These are phyloP conservation scores for Oldenlandia corymbosa DNA, from an alignment of 257 asterid genomes.

Conservation along the genomic window DNA sequence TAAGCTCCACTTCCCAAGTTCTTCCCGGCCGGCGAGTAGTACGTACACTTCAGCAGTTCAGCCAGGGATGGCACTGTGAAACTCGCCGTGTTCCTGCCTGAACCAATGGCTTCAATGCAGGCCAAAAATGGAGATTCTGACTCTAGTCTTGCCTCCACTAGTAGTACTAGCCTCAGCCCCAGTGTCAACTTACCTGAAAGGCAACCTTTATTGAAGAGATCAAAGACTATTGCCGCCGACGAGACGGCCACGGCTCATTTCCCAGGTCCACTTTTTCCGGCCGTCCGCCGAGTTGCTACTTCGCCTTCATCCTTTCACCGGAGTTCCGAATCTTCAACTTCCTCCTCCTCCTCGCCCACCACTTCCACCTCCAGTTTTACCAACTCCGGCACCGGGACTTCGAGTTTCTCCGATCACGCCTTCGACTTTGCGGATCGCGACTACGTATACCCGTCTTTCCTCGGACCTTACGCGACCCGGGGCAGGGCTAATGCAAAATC, in stretches of 20 bases:
- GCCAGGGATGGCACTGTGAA: no score
- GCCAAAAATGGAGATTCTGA: conserved; percentile 30
- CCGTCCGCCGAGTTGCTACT: conserved; percentile 56
- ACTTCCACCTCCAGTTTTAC: conserved; percentile 13
- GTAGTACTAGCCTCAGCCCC: conserved; percentile 25
- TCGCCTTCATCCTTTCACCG: conserved; percentile 26
- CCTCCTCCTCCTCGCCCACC: conserved; percentile 14
- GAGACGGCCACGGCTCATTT: conserved; percentile 38
- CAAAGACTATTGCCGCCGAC: conserved; percentile 41
- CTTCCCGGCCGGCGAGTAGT: no score
- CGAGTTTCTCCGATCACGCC: conserved; percentile 30
- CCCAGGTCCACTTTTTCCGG: conserved; percentile 51
- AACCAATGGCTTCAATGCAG: conserved; percentile 6
- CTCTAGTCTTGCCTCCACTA: conserved; percentile 22
- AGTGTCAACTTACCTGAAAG: conserved; percentile 40
- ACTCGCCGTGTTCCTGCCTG: neutral
- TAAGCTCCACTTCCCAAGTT: no score
- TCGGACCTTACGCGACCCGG: conserved; percentile 80
- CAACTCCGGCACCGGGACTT: conserved; percentile 20
- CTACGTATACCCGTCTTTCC: conserved; percentile 82
- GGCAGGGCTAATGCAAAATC: conserved; percentile 51
- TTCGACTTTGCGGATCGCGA: conserved; percentile 81
- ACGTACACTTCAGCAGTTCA: no score
- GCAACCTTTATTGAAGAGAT: conserved; percentile 61
- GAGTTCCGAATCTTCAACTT: conserved; percentile 15